Conservation (phyloP, 345 rosid species). For the Hibiscus tridactylites region DNA sequence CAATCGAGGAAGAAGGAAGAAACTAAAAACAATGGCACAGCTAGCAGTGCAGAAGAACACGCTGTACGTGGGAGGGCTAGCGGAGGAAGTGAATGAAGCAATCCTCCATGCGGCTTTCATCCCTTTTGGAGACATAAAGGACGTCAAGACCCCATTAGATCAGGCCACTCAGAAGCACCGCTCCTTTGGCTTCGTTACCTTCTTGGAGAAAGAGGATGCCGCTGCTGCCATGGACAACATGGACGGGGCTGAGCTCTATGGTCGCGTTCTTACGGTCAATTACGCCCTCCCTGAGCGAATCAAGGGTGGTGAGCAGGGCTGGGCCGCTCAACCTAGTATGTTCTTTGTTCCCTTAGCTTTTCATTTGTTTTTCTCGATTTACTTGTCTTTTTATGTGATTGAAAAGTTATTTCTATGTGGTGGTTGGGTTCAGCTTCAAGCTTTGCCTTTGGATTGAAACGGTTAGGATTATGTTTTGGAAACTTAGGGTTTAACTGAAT, state of each 20-base stretch:
- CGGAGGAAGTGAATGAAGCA: conserved; percentile 92
- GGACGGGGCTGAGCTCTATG: conserved; percentile 97
- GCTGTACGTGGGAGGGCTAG: conserved; percentile 86
- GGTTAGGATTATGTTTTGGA: not conserved
- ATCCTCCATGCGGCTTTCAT: conserved; percentile 92
- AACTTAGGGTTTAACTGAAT: not conserved
- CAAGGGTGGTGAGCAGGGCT: conserved; percentile 99
- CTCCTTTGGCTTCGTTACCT: conserved; percentile 95
- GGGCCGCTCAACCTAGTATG: conserved; percentile 99
- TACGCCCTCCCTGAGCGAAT: conserved; percentile 92
- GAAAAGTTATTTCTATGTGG: not conserved
- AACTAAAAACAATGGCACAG: conserved; percentile 29
- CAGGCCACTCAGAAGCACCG: conserved; percentile 98
- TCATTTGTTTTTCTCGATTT: not conserved
- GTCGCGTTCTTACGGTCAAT: conserved; percentile 96
- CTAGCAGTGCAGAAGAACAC: conserved; percentile 93
- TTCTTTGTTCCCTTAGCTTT: not conserved
- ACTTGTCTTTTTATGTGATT: not conserved
- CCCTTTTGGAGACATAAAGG: conserved; percentile 96
- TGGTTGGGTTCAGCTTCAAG: not conserved
- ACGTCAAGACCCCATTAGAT: conserved; percentile 91
- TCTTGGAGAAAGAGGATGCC: conserved; percentile 86
- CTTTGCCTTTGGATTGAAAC: not conserved
- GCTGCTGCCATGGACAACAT: conserved; percentile 91
- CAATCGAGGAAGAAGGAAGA: not conserved